A percentile compares a stretch with the other conserved stretches of the same genome.
These are phyloP conservation scores for Trichoderma sp. DNA, from an alignment of 2,329 filamentous ascomycete genomes.

Conservation along the genomic window DNA sequence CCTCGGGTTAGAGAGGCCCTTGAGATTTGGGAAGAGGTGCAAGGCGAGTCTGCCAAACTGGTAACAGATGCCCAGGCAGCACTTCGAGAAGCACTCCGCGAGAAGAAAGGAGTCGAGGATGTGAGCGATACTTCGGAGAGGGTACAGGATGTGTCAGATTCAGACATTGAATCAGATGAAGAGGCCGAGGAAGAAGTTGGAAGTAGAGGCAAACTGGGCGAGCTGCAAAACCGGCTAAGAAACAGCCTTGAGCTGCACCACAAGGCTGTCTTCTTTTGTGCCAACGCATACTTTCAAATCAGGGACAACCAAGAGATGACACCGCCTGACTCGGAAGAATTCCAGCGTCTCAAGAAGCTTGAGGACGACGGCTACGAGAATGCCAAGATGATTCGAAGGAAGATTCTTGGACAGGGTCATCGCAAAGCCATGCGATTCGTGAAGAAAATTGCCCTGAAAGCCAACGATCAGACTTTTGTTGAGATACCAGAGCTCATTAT, in stretches of 20 bases:
- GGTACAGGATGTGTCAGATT: constrained; percentile 14
- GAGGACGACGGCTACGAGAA: constrained; percentile 73
- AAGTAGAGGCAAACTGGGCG: constrained; percentile 46
- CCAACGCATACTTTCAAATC: constrained; percentile 80
- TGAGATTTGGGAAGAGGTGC: constrained; percentile 62
- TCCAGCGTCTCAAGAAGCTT: constrained; percentile 61
- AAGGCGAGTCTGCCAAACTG: constrained; percentile 47
- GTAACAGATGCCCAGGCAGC: constrained; percentile 65
- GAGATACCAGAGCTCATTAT: constrained; percentile 59
- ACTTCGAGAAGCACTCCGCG: constrained; percentile 50
- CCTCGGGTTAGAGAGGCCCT: constrained; percentile 66
- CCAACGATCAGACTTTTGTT: constrained; percentile 54
- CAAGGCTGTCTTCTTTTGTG: constrained; percentile 78
- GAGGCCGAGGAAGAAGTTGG: constrained; percentile 37
- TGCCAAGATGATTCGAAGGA: constrained; percentile 74
- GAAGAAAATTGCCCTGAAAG: constrained; percentile 55
- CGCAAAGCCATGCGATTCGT: constrained; percentile 52
- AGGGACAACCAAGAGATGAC: constrained; percentile 68
- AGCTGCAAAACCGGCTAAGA: constrained; percentile 64
- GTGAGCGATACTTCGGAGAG: neutral
- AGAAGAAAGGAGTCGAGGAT: constrained; percentile 20
- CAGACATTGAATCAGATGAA: constrained; percentile 36
- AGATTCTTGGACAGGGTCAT: constrained; percentile 64
- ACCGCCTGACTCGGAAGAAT: constrained; percentile 64
- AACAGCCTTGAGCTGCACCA: constrained; percentile 77